A percentile compares a stretch with the other conserved stretches of the same genome.
phyloP scores from a whole-genome alignment of 1,284 basidiomycete genomes.

The Ceratobasidium papillatum region DNA sequence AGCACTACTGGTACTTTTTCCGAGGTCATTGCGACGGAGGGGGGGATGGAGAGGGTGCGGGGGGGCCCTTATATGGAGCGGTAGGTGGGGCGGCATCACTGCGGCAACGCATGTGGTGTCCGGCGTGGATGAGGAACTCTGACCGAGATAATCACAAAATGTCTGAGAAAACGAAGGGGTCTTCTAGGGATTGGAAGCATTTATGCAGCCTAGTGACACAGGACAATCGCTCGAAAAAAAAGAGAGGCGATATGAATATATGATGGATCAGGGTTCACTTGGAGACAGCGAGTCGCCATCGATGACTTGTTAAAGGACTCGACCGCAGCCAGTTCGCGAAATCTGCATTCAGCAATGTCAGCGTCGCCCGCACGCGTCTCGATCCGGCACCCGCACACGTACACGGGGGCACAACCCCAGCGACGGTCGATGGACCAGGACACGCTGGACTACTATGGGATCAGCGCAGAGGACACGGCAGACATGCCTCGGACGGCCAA shows the following conservation, averaged over 20 bases:
- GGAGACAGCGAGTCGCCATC: conserved; percentile 3
- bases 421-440: conserved; percentile 34
- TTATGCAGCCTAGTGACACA: neutral
- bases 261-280: conserved; percentile 11
- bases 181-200: neutral
- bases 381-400: conserved; percentile 36
- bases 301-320: neutral
- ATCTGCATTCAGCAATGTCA: neutral
- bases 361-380: conserved; percentile 31
- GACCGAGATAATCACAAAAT: neutral
- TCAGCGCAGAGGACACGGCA: neutral
- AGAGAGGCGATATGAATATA: neutral
- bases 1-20: neutral
- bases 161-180: neutral
- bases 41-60: neutral
- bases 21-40: neutral
- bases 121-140: neutral
- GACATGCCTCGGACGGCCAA: neutral
- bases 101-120: conserved; percentile 10
- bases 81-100: neutral
- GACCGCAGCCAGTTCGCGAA: neutral
- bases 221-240: neutral
- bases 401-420: neutral
- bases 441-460: conserved; percentile 37
- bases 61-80: neutral